These are phyloP conservation scores for Coprinopsis cinerea DNA, from an alignment of 768 basidiomycete species.

Conservation along the genomic window DNA sequence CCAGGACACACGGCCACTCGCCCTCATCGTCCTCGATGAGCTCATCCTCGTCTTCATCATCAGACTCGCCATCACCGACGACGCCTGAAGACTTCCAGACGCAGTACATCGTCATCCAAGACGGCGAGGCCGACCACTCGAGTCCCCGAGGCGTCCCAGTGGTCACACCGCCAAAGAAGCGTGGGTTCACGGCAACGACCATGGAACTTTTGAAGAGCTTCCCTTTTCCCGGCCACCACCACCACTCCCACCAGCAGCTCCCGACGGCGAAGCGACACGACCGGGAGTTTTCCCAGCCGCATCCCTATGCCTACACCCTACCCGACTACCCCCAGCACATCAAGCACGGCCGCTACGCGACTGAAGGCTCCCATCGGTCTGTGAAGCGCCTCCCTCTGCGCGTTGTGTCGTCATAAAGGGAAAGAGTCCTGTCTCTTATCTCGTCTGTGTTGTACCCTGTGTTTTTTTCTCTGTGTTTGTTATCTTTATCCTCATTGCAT, in stretches of 20 bases:
- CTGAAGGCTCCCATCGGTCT: not conserved
- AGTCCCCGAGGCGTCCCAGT: constrained; percentile 11
- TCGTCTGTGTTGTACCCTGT: too few species aligned
- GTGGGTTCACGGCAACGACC: constrained; percentile 29
- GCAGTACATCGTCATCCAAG: constrained; percentile 2
- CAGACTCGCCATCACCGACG: constrained; percentile 15
- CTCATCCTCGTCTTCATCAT: constrained; percentile 20
- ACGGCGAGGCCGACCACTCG: not conserved
- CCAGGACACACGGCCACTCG: constrained; percentile 11
- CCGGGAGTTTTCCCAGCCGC: not conserved
- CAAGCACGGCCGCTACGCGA: not conserved
- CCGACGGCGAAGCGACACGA: not conserved
- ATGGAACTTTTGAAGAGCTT: constrained; percentile 44
- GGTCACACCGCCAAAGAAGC: constrained; percentile 4
- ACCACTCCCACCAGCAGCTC: constrained; percentile 16
- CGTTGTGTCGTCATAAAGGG: not conserved
- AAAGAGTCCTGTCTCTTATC: not conserved
- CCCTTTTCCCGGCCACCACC: constrained; percentile 34
- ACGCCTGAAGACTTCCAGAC: constrained; percentile 5
- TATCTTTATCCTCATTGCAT: too few species aligned
- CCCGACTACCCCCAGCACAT: not conserved
- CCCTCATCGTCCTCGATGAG: constrained; percentile 14
- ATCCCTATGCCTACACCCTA: not conserved
- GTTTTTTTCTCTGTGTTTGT: too few species aligned
- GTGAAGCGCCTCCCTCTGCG: not conserved